Percentiles rank a stretch among this genome's conserved stretches.
Conservation (phyloP, 2,329 filamentous ascomycete species). For the Epichloe baconii region DNA sequence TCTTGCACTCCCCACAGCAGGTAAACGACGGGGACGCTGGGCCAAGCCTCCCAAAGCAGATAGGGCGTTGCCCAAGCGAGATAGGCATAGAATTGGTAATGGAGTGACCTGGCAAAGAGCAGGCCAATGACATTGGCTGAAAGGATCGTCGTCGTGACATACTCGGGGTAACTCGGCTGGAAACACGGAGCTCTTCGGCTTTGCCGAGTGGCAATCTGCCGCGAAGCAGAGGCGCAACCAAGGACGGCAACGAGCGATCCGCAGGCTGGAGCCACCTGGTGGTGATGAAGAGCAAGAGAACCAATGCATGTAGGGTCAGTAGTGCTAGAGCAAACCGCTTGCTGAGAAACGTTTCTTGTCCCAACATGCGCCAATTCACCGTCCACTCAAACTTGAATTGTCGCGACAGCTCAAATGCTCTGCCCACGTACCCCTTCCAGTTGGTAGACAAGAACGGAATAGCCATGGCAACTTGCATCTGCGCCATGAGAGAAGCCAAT, state of each 20-base stretch:
- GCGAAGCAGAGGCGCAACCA: constrained; percentile 33
- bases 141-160: constrained; percentile 64
- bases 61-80: constrained; percentile 82
- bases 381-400: constrained; percentile 97
- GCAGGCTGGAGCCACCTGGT: constrained; percentile 63
- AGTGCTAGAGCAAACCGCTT: constrained; percentile 54
- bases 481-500: constrained; percentile 57
- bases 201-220: constrained; percentile 31
- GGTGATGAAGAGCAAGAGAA: constrained; percentile 54
- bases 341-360: constrained; percentile 65
- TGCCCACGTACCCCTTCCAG: constrained; percentile 56
- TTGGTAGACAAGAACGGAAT: constrained; percentile 58
- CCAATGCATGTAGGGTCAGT: constrained; percentile 47
- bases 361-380: constrained; percentile 96
- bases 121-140: constrained; percentile 67
- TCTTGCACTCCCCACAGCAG: constrained; percentile 67
- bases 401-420: constrained; percentile 82
- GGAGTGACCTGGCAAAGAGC: constrained; percentile 74
- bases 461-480: constrained; percentile 59
- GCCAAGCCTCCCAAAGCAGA: constrained; percentile 66
- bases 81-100: constrained; percentile 94
- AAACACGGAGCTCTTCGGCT: constrained; percentile 42
- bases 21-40: constrained; percentile 55
- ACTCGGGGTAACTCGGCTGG: constrained; percentile 50
- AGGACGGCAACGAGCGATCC: constrained; percentile 39